Conservation (phyloP, 1,139 yeast genomes). For the Zhuliangozyma parablackwelliae region DNA sequence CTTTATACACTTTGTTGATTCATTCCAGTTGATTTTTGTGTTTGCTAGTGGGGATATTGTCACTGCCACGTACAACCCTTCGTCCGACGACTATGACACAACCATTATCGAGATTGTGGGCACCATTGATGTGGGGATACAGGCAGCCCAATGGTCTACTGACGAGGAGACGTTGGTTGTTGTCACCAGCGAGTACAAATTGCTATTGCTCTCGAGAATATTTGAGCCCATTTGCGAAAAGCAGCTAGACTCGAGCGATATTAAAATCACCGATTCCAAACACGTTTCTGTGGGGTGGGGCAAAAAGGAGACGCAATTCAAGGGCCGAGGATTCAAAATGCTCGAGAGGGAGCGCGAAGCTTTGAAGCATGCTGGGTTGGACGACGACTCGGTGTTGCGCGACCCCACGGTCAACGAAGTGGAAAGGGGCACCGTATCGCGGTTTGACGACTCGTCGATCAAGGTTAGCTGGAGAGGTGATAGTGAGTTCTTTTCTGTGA, state of each 20-base stretch:
- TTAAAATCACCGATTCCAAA: conserved; percentile 56
- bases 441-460: conserved; percentile 42
- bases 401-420: conserved; percentile 89
- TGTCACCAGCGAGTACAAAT: conserved; percentile 57
- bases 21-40: conserved; percentile 56
- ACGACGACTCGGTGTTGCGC: conserved; percentile 48
- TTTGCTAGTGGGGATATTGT: conserved; percentile 68
- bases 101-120: conserved; percentile 76
- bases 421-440: conserved; percentile 63
- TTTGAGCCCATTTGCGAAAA: conserved; percentile 80
- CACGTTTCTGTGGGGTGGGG: conserved; percentile 99
- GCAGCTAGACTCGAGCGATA: conserved; percentile 55
- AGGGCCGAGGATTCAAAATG: conserved; percentile 90
- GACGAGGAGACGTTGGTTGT: conserved; percentile 84
- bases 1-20: conserved; percentile 64
- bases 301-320: conserved; percentile 91
- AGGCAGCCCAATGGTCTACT: conserved; percentile 81
- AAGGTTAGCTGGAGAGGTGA: conserved; percentile 93
- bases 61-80: conserved; percentile 56
- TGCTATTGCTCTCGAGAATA: conserved; percentile 65
- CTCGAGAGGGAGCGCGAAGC: conserved; percentile 59
- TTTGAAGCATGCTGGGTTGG: conserved; percentile 66
- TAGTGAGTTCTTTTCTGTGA: conserved; percentile 74
- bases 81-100: conserved; percentile 45
- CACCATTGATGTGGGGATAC: conserved; percentile 70